Evolutionary conservation across 2,329 filamentous ascomycete species (phyloP).

Genomic region (Xylogone sp.): DNA sequence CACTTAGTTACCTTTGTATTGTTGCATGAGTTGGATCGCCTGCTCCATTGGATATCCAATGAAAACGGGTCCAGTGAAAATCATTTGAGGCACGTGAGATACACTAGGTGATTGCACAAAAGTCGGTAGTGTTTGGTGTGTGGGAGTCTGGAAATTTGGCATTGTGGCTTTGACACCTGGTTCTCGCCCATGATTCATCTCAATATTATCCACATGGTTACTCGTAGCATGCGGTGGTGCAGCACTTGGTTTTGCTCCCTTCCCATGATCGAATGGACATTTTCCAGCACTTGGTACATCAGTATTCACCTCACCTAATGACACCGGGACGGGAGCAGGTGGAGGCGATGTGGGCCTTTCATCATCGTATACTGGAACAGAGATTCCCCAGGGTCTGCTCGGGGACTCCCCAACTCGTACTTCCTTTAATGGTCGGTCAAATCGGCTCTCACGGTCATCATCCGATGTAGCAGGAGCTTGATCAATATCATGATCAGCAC

Average conservation of each 20-base stretch:
- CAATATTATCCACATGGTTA: conserved; percentile 18
- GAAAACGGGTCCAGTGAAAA: conserved; percentile 92
- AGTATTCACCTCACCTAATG: conserved; percentile 20
- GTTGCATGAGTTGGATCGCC: conserved; percentile 69
- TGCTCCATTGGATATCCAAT: conserved; percentile 86
- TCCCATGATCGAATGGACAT: conserved; percentile 48
- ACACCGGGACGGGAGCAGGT: conserved; percentile 43
- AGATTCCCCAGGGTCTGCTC: conserved; percentile 89
- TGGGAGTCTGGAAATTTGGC: neutral
- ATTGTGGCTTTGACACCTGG: neutral
- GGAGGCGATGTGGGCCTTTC: conserved; percentile 51
- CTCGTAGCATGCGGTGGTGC: conserved; percentile 6
- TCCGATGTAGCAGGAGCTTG: conserved; percentile 36
- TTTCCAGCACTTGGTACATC: conserved; percentile 35
- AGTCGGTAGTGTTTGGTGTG: conserved; percentile 38
- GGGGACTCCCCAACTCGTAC: conserved; percentile 92
- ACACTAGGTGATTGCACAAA: conserved; percentile 46
- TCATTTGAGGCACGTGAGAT: conserved; percentile 56
- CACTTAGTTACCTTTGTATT: conserved; percentile 21
- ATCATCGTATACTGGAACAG: conserved; percentile 64
- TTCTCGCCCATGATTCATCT: conserved; percentile 34
- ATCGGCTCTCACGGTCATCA: conserved; percentile 64
- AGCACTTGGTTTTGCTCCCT: conserved; percentile 4
- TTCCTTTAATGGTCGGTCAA: conserved; percentile 82
- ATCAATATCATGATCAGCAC: conserved; percentile 33